These are phyloP conservation scores for Plenodomus tracheiphilus DNA, from an alignment of 2,329 filamentous ascomycete genomes.

Conservation along the genomic window DNA sequence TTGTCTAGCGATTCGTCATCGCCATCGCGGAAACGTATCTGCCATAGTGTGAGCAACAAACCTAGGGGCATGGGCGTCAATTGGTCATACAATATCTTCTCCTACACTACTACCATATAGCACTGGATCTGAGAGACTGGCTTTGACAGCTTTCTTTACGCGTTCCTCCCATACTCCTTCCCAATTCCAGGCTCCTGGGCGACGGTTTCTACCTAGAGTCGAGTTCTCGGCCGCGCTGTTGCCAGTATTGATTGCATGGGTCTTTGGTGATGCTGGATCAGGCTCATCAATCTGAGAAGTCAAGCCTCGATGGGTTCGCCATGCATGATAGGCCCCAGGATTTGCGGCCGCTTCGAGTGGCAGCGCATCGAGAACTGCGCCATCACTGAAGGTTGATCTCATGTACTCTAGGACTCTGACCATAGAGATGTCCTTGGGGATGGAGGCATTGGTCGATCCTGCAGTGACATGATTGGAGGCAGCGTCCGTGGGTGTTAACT, in stretches of 20 bases:
- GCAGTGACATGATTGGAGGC: conserved; percentile 4
- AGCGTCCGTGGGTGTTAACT: conserved; percentile 19
- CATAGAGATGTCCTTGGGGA: conserved; percentile 27
- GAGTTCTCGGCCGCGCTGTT: conserved; percentile 16
- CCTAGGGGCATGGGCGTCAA: neutral
- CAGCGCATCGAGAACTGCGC: conserved; percentile 74
- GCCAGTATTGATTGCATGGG: conserved; percentile 21
- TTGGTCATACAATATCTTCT: conserved; percentile 69
- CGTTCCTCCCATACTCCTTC: conserved; percentile 94
- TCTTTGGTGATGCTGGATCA: conserved; percentile 26
- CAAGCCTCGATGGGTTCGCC: conserved; percentile 70
- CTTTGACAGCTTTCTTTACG: conserved; percentile 76
- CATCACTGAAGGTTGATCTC: conserved; percentile 78
- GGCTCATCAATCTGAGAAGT: conserved; percentile 27
- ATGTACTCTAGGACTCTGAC: conserved; percentile 77
- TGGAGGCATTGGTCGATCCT: conserved; percentile 8
- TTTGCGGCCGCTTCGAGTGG: conserved; percentile 84
- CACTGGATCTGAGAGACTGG: conserved; percentile 76
- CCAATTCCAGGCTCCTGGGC: conserved; percentile 93
- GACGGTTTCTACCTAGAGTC: conserved; percentile 55
- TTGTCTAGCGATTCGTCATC: conserved; percentile 38
- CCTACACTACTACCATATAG: conserved; percentile 69
- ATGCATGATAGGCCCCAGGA: conserved; percentile 90
- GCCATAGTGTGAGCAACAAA: conserved; percentile 6
- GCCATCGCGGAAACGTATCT: conserved; percentile 45